Evolutionary conservation across 1,284 basidiomycete genomes (phyloP), one percentile per base, ranked within the genome.

Genomic region (Apiotrichum domesticum): DNA sequence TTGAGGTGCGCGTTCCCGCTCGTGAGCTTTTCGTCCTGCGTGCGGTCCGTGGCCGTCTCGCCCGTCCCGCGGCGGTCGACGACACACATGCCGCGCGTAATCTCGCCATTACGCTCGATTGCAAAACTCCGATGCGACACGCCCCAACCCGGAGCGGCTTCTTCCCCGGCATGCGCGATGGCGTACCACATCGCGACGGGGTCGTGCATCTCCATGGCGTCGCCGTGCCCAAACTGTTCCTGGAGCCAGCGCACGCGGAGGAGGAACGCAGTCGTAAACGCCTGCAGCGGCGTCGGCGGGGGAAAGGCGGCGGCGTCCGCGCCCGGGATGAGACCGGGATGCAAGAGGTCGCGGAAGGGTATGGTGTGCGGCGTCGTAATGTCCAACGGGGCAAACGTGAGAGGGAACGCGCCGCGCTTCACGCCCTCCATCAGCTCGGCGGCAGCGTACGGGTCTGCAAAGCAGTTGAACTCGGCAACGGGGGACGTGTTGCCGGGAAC

Each of bases 381-480:
- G 71, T 95, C 89, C 53, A 94, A 78, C 2, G 92, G 86, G 48
- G 87, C 77, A 56, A 94, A 78, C 55, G 88, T 67, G 66, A 93
- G 83, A 3, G 85, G 54, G 62, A 76, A 70, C 15, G 49, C 46
- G 21, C 70, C 70, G 1, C 46, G 41, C 51, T 69, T 66, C 35
- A 63, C 65, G 6, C 64, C 71, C 7, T 64, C 58, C 39, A 76
- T 42, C 6, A 75, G 59, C 41, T 86, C 81, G 52, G 83, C 82
- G 8, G 88, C 89, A 1, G 93, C 90, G 67, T 82, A 90, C 2
- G 94, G 91, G 69, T 97, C 94, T 3, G 93, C 92, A 64, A 87
- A 96, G 70, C 88, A 92, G 78, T 97, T 97, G 82, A 81, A 97
- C 84, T 95, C 92, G 56, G 90, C 87, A 0, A 84, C 81, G 4